Conservation (phyloP, 2,329 filamentous ascomycete species). For the Metarhizium humberi region DNA sequence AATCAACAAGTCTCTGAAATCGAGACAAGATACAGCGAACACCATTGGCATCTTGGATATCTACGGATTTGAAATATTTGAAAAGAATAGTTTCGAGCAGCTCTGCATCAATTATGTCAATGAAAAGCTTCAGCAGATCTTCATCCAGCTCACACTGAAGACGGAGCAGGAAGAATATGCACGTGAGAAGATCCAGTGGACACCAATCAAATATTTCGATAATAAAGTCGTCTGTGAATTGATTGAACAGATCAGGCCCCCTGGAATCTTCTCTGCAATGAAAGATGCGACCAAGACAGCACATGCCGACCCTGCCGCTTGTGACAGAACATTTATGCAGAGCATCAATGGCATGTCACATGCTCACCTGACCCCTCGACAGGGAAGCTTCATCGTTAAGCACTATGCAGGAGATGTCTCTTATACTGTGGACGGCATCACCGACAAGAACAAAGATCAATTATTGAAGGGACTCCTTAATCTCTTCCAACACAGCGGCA, state of each 20-base stretch:
- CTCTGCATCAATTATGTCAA: conserved; percentile 99
- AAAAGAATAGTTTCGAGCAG: conserved; percentile 98
- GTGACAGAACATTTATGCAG: conserved; percentile 92
- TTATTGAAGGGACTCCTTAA: conserved; percentile 88
- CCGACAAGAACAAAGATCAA: conserved; percentile 99
- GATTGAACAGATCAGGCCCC: conserved; percentile 84
- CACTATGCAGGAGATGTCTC: conserved; percentile 96
- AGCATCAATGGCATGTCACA: conserved; percentile 86
- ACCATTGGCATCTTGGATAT: conserved; percentile 97
- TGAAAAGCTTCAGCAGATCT: conserved; percentile 98
- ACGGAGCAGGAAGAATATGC: conserved; percentile 97
- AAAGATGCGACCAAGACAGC: conserved; percentile 99
- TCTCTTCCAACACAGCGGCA: conserved; percentile 73
- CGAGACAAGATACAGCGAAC: conserved; percentile 65
- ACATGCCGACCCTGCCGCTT: conserved; percentile 87
- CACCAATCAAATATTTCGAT: conserved; percentile 97
- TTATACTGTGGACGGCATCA: conserved; percentile 93
- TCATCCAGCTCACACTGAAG: conserved; percentile 94
- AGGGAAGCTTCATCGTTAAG: conserved; percentile 97
- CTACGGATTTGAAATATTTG: conserved; percentile 98
- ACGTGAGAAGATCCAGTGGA: conserved; percentile 95
- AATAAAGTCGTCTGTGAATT: conserved; percentile 98
- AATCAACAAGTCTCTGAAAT: conserved; percentile 79
- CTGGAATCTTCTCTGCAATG: conserved; percentile 87
- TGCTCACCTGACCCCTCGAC: conserved; percentile 80